Evolutionary conservation across 2,329 filamentous ascomycete species (phyloP).

Genomic region (Salinomyces thailandicus): DNA sequence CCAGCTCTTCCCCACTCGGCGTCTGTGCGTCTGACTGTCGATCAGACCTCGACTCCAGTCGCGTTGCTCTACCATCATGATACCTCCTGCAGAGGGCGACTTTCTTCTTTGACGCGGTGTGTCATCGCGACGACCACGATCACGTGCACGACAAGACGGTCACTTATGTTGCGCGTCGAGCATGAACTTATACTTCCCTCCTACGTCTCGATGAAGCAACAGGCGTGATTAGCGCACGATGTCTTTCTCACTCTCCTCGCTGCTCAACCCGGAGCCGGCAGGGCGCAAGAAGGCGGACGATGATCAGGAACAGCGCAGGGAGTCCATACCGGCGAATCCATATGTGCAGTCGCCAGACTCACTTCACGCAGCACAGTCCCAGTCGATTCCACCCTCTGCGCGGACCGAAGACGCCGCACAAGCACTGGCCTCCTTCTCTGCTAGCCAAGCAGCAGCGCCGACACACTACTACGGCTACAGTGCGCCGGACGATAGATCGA

Average conservation of each 20-base stretch:
- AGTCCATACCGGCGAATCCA: slow-evolving; percentile 12
- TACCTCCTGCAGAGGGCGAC: no score
- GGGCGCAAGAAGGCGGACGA: slow-evolving; percentile 2
- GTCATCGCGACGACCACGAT: no score
- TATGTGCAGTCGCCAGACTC: slow-evolving; percentile 14
- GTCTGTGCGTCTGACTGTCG: no score
- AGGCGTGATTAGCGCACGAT: slow-evolving; percentile 14
- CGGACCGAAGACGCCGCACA: slow-evolving; percentile 30
- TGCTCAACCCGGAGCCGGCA: slow-evolving; percentile 28
- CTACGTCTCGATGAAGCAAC: slow-evolving; percentile 3
- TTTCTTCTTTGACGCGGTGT: no score
- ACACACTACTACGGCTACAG: slow-evolving; percentile 15
- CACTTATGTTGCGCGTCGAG: no score
- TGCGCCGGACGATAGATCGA: slow-evolving; percentile 15
- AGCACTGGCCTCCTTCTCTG: slow-evolving; percentile 22
- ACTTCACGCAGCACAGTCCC: slow-evolving; percentile 6
- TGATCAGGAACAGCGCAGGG: slow-evolving; percentile 10
- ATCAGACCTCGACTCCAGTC: no score
- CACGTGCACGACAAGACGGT: no score
- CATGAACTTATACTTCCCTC: not conserved
- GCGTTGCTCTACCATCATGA: no score
- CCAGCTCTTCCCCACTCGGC: no score
- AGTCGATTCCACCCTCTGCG: slow-evolving; percentile 16
- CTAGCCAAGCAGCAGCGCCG: slow-evolving; percentile 16
- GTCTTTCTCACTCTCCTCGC: slow-evolving; percentile 22